A percentile compares a stretch with the other conserved stretches of the same genome.
Conservation (phyloP, 192 early-diverging fungal genomes). For the Paraglomus occultum region DNA sequence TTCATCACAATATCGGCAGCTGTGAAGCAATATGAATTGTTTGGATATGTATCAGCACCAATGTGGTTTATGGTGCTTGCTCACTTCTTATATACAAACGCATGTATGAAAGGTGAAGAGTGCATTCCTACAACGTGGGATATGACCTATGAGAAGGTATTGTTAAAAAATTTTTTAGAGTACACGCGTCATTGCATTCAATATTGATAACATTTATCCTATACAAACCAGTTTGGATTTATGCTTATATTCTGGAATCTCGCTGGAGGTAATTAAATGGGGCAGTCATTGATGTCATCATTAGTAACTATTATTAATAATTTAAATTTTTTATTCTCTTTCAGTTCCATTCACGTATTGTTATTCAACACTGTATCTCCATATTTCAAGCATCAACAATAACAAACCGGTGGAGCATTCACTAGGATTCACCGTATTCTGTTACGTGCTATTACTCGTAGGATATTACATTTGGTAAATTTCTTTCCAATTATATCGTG, state of each 20-base stretch:
- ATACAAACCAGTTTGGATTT: conserved; percentile 35
- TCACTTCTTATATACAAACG: conserved; percentile 50
- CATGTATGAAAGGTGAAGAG: conserved; percentile 51
- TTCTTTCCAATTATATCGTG: neutral
- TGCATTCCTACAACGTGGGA: conserved; percentile 54
- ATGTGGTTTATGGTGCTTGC: conserved; percentile 48
- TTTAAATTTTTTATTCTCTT: neutral
- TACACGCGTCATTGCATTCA: neutral
- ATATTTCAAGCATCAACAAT: conserved; percentile 40
- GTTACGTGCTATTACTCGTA: conserved; percentile 35
- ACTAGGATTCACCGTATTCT: conserved; percentile 32
- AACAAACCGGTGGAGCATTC: conserved; percentile 36
- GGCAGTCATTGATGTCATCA: neutral
- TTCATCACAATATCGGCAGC: conserved; percentile 48
- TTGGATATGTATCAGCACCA: conserved; percentile 40
- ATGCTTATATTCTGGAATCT: conserved; percentile 55
- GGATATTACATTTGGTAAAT: conserved; percentile 43
- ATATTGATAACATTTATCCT: neutral
- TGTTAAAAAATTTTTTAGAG: neutral
- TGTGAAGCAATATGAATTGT: conserved; percentile 45
- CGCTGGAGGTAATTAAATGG: conserved; percentile 37
- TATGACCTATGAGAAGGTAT: conserved; percentile 53
- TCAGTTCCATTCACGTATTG: conserved; percentile 51
- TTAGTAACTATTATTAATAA: neutral
- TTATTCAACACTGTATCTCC: conserved; percentile 43